Percentiles rank a stretch among this genome's conserved stretches.
Conservation (phyloP, 1,284 basidiomycete species). For the Ceratobasidium sp. region DNA sequence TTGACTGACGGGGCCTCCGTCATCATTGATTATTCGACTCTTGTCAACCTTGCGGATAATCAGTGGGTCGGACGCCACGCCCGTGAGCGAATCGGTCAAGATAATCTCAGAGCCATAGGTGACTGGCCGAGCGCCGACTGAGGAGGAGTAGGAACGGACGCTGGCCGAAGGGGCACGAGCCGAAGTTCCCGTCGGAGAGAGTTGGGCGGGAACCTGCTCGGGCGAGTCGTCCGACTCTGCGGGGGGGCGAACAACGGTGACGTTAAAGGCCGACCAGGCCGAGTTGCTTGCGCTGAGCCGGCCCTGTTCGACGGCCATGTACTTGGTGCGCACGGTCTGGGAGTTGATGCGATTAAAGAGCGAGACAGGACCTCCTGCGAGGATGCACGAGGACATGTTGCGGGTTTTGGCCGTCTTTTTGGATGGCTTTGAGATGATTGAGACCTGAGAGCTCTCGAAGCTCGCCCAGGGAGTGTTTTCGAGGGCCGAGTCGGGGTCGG, state of each 20-base stretch:
- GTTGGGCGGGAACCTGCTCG: constrained; percentile 30
- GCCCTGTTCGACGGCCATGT: constrained; percentile 88
- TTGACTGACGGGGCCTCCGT: constrained; percentile 90
- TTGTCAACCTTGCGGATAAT: constrained; percentile 93
- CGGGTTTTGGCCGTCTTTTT: constrained; percentile 97
- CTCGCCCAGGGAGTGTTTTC: constrained; percentile 77
- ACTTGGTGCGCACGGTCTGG: constrained; percentile 96
- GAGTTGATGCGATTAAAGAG: constrained; percentile 97
- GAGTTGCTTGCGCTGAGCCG: constrained; percentile 85
- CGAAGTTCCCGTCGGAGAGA: constrained; percentile 24
- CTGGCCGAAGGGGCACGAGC: constrained; percentile 18
- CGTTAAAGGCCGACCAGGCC: constrained; percentile 92
- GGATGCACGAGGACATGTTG: constrained; percentile 90
- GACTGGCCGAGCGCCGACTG: constrained; percentile 58
- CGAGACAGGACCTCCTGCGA: constrained; percentile 88
- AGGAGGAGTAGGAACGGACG: constrained; percentile 28
- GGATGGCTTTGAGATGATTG: constrained; percentile 95
- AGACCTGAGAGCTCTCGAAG: constrained; percentile 89
- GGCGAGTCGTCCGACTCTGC: constrained; percentile 38
- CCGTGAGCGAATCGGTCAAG: constrained; percentile 82
- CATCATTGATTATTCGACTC: constrained; percentile 73
- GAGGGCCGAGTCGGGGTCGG: constrained; percentile 64
- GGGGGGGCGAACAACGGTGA: constrained; percentile 63
- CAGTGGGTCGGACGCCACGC: constrained; percentile 84
- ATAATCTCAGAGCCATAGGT: constrained; percentile 91